Conservation (phyloP, 2,329 filamentous ascomycete genomes). For the Sclerotinia minor region DNA sequence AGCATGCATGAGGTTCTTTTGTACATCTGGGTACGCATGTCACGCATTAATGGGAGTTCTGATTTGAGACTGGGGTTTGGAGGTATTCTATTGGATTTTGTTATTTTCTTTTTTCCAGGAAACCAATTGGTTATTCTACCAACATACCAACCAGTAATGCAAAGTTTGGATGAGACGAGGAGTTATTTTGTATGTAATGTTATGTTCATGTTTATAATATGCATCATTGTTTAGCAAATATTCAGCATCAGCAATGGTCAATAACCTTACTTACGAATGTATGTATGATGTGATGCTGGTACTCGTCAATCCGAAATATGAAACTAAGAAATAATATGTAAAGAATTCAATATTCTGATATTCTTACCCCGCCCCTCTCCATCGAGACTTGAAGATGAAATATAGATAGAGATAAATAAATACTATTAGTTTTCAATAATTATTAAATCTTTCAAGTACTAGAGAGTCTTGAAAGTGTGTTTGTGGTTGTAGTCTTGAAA, state of each 20-base stretch:
- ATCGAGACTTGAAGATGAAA: too few relatives aligned
- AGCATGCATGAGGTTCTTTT: neutral
- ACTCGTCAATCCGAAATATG: neutral
- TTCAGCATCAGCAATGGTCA: neutral
- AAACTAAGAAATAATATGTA: neutral
- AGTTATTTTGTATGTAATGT: neutral
- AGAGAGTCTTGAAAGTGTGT: too few relatives aligned
- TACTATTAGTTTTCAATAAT: too few relatives aligned
- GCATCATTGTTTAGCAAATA: neutral
- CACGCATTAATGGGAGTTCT: conserved; percentile 20
- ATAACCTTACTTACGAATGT: too few relatives aligned
- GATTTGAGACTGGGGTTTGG: neutral
- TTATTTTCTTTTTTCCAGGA: neutral
- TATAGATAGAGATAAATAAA: too few relatives aligned
- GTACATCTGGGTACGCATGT: conserved; percentile 9
- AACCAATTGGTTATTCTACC: neutral
- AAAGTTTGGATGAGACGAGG: neutral
- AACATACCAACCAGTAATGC: neutral
- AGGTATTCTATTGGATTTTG: neutral
- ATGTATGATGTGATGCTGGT: neutral
- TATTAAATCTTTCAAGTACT: too few relatives aligned
- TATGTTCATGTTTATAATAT: neutral
- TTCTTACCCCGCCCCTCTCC: too few relatives aligned
- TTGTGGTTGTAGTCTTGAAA: too few relatives aligned
- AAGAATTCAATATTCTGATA: neutral